phyloP scores from a whole-genome alignment of 192 early-diverging fungal genomes.

The Lunasporangiospora selenospora region DNA sequence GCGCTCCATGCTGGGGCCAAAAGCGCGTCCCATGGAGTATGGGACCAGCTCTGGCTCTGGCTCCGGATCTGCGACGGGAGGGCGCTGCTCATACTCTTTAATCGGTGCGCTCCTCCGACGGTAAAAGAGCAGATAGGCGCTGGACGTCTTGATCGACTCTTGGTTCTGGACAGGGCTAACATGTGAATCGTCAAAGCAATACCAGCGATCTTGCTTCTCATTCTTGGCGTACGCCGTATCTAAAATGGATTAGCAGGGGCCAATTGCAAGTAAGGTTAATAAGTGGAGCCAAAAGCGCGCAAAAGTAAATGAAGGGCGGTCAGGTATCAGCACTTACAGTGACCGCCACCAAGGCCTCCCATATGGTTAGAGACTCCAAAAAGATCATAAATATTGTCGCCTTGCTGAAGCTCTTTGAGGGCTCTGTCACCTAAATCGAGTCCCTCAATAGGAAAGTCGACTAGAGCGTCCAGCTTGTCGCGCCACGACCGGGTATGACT shows the following conservation, averaged over 20 bases:
- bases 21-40: neutral
- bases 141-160: constrained; percentile 35
- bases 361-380: constrained; percentile 87
- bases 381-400: constrained; percentile 74
- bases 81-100: constrained; percentile 27
- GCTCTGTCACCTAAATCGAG: constrained; percentile 58
- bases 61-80: constrained; percentile 1
- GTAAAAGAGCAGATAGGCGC: constrained; percentile 43
- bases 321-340: constrained; percentile 57
- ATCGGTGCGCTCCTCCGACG: constrained; percentile 27
- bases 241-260: too few relatives aligned
- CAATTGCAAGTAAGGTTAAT: too few relatives aligned
- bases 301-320: too few relatives aligned
- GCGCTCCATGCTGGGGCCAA: too few relatives aligned
- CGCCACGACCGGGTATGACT: constrained; percentile 90
- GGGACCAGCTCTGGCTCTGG: neutral
- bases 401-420: constrained; percentile 22
- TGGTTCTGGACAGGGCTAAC: constrained; percentile 47
- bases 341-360: constrained; percentile 75
- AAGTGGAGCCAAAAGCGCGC: too few relatives aligned
- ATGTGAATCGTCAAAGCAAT: constrained; percentile 85
- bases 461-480: constrained; percentile 88
- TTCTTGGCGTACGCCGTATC: constrained; percentile 75
- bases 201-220: constrained; percentile 72
- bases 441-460: constrained; percentile 79